These are phyloP conservation scores for Vigna reflexopilosa DNA, from an alignment of 306 rosid species.

Conservation along the genomic window DNA sequence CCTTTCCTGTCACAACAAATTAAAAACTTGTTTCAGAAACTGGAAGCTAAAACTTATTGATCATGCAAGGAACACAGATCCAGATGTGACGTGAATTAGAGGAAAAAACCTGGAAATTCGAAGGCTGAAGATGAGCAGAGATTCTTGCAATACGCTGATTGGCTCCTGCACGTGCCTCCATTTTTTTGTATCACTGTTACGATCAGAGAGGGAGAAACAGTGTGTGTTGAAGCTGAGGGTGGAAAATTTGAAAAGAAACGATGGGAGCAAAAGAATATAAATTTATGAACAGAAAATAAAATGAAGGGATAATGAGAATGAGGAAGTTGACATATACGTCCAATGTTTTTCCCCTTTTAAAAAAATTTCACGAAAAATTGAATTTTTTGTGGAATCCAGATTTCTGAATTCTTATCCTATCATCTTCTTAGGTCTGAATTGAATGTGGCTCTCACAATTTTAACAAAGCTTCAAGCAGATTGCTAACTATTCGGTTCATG, in stretches of 20 bases:
- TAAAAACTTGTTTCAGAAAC: background rate
- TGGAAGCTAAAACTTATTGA: background rate
- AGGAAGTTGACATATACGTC: constrained; percentile 52
- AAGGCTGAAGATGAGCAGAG: constrained; percentile 75
- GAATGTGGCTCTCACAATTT: constrained; percentile 60
- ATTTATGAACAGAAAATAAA: constrained; percentile 12
- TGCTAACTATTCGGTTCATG: constrained; percentile 3
- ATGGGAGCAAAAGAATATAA: constrained; percentile 38
- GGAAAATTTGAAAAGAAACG: background rate
- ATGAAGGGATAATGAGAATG: constrained; percentile 46
- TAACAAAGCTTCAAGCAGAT: background rate
- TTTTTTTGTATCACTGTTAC: constrained; percentile 6
- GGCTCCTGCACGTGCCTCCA: constrained; percentile 58
- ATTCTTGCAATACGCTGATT: constrained; percentile 71
- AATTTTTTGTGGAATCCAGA: constrained; percentile 63
- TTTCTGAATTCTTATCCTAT: constrained; percentile 65
- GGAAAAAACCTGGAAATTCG: constrained; percentile 64
- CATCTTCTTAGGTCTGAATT: constrained; percentile 51
- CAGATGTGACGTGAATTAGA: constrained; percentile 5
- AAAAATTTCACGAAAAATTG: background rate
- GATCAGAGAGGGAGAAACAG: constrained; percentile 6
- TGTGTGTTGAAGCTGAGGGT: background rate
- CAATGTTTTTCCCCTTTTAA: constrained; percentile 10
- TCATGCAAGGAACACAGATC: constrained; percentile 12
- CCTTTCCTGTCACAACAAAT: constrained; percentile 43